These are phyloP conservation scores for Podaxis sp. DNA, from an alignment of 768 basidiomycete genomes.

Conservation along the genomic window DNA sequence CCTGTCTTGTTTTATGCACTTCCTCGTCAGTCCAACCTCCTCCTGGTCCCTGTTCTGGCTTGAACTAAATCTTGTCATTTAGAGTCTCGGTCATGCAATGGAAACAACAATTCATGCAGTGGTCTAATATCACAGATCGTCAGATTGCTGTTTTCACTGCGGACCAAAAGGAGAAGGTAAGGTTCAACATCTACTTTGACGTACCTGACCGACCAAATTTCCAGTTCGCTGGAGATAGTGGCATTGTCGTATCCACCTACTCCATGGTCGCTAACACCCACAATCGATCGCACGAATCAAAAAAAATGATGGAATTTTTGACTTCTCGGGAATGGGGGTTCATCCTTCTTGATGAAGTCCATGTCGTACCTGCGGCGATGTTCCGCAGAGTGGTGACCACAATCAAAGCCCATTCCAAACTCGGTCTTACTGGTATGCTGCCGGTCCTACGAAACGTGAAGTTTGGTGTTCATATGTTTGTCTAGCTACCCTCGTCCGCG, in stretches of 20 bases:
- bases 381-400: conserved; percentile 97
- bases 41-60: not conserved
- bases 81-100: conserved; percentile 98
- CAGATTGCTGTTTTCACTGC: conserved; percentile 98
- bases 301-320: conserved; percentile 99
- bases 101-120: conserved; percentile 97
- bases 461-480: not conserved
- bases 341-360: conserved; percentile 95
- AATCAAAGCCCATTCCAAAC: conserved; percentile 98
- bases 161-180: conserved; percentile 94
- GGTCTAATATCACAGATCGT: conserved; percentile 96
- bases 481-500: conserved; percentile 93
- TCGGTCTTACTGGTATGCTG: conserved; percentile 86
- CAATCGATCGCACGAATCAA: conserved; percentile 97
- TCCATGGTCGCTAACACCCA: conserved; percentile 99
- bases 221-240: conserved; percentile 95
- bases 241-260: conserved; percentile 98
- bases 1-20: conserved; percentile 94
- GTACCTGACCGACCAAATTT: conserved; percentile 10
- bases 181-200: conserved; percentile 8
- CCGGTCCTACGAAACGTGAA: conserved; percentile 10
- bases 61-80: conserved; percentile 13
- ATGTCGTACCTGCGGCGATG: conserved; percentile 98
- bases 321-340: conserved; percentile 99
- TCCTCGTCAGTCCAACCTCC: conserved; percentile 72